Base-by-base conservation (phyloP, 805 yeast species). In the Kuraishia piskuri region DNA sequence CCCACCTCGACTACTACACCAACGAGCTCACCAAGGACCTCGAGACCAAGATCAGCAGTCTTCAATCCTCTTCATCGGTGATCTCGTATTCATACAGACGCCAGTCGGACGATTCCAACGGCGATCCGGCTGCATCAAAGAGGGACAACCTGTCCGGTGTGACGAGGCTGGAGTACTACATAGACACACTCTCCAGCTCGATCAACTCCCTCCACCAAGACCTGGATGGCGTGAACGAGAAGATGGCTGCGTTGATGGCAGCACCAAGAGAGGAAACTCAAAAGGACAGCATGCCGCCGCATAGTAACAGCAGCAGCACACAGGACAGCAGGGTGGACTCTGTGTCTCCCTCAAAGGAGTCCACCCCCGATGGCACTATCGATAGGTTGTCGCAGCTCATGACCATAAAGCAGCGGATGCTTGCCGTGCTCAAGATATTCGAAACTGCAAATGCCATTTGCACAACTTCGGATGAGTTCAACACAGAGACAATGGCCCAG, bases 131-230 rank as follows among this genome's bases (percentile, higher is more conserved):
- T 10, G 14, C 40, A n/a, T 21, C 23, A 22, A 44, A 48, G 9
- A 53, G 50, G 19, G 54, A 53, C 2, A 59, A 60, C 17, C 54
- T 68, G 22, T 61, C 64, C 25, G 77, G 79, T 8, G 74, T 81
- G 0, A 78, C 86, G 9, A 73, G 88, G 55, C 67, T 86, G 49
- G 86, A 84, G 58, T 85, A 85, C 64, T 85, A 84, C 61, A 68
- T 83, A 47, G 86, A 83, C 48, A 78, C 84, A 0, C 66, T 86
- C 49, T 74, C 79, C 17, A 78, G 81, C 52, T 77, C 89, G 0
- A 78, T 84, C 22, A 72, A 77, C 47, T 73, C 87, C 2, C 63
- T 86, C 45, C 77, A 80, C 49, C 71, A 73, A 5, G 84, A 82
- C 53, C 61, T 83, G 21, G 54, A 56, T 0, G 63, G 62, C 3